Conservation (phyloP, 495 filamentous ascomycete species). For the Penicillium antarcticum region DNA sequence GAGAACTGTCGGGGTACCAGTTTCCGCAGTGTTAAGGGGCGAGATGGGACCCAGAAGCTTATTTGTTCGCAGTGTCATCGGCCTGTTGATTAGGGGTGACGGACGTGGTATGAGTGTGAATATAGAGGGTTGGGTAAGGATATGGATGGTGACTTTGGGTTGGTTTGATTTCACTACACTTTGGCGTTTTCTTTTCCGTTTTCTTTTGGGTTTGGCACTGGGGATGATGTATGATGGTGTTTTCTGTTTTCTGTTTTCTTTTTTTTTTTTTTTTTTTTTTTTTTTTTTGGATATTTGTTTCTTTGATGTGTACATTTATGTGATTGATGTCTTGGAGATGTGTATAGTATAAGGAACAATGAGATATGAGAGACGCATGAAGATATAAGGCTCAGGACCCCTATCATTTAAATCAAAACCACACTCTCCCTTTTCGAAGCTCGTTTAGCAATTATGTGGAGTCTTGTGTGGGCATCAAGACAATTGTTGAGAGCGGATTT, state of each 20-base stretch:
- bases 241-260: background rate
- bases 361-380: background rate
- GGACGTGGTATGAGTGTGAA: too few relatives aligned
- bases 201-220: background rate
- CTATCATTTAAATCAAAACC: too few relatives aligned
- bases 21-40: conserved; percentile 49
- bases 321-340: background rate
- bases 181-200: background rate
- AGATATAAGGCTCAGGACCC: too few relatives aligned
- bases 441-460: too few relatives aligned
- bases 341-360: conserved; percentile 1
- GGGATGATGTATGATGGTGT: background rate
- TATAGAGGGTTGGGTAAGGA: background rate
- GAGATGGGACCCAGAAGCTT: conserved; percentile 46
- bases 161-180: background rate
- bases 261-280: background rate
- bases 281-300: background rate
- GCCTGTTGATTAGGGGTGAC: conserved; percentile 16
- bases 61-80: conserved; percentile 51
- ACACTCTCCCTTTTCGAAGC: too few relatives aligned
- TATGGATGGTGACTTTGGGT: background rate
- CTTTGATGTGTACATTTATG: background rate
- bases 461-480: too few relatives aligned
- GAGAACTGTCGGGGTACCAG: conserved; percentile 46
- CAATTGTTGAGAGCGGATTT: too few relatives aligned